Evolutionary conservation across 257 asterid genomes (phyloP).

Genomic region (Coffea eugenioides): DNA sequence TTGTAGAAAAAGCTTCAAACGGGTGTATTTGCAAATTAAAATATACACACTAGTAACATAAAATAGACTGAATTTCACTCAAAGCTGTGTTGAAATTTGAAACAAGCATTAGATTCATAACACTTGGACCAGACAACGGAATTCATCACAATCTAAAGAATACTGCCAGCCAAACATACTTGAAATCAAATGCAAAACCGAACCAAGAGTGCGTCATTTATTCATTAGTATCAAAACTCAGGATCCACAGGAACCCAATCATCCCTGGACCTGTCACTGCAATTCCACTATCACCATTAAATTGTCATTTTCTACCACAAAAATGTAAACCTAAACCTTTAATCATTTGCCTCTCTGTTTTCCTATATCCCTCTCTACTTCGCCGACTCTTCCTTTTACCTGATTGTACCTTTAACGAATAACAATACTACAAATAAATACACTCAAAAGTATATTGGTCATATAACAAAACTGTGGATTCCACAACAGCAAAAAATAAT

Average conservation of each 20-base stretch:
- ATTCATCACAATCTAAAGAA: neutral
- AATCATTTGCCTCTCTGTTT: slow-evolving; percentile 3
- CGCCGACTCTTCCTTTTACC: neutral
- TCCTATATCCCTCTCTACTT: neutral
- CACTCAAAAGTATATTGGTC: neutral
- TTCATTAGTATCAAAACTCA: neutral
- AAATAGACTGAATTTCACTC: neutral
- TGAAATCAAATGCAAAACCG: neutral
- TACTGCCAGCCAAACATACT: neutral
- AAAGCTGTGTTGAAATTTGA: neutral
- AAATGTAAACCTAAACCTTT: neutral
- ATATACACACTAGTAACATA: neutral
- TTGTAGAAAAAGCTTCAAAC: neutral
- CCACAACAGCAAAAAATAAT: neutral
- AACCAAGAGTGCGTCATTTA: slow-evolving; percentile 6
- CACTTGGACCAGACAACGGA: neutral
- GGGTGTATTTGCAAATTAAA: too few species aligned
- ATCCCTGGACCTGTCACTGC: neutral
- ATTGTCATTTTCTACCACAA: neutral
- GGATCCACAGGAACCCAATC: neutral
- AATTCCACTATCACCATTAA: neutral
- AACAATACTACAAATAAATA: neutral
- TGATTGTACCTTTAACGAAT: neutral
- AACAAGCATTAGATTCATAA: neutral
- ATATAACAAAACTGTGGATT: neutral